These are phyloP conservation scores for Botrytis fragariae DNA, from an alignment of 2,329 filamentous ascomycete genomes.

Conservation along the genomic window DNA sequence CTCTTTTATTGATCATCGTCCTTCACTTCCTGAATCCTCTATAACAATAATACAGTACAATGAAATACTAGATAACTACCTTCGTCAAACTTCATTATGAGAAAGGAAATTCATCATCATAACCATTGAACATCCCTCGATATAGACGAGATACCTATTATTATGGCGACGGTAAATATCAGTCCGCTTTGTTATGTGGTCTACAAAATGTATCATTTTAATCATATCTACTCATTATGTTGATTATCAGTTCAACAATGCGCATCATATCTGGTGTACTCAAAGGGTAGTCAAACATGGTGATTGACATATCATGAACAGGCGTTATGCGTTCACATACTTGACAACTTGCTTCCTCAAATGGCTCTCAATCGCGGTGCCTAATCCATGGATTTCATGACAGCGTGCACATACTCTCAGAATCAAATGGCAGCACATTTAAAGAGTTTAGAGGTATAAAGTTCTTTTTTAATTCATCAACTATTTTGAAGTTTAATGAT, in stretches of 20 bases:
- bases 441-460: constrained; percentile 8
- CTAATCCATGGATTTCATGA: not conserved
- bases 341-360: not conserved
- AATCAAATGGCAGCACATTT: not conserved
- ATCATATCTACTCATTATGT: not conserved
- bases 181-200: too few relatives aligned
- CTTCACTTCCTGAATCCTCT: not conserved
- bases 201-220: not conserved
- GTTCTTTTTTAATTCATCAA: constrained; percentile 15
- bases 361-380: not conserved
- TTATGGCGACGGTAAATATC: not conserved
- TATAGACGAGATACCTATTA: not conserved
- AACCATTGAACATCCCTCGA: not conserved
- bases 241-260: not conserved
- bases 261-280: not conserved
- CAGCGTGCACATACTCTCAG: not conserved
- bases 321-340: not conserved
- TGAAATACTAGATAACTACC: not conserved
- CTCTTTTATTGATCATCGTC: constrained; percentile 13
- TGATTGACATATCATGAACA: not conserved
- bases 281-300: not conserved
- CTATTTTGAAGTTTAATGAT: constrained; percentile 12
- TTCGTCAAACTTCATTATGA: not conserved
- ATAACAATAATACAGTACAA: not conserved
- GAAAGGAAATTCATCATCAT: not conserved